Evolutionary conservation across 2,329 filamentous ascomycete species (phyloP), one percentile per base, ranked within the genome.

Genomic region (Ophiostoma perfectum): DNA sequence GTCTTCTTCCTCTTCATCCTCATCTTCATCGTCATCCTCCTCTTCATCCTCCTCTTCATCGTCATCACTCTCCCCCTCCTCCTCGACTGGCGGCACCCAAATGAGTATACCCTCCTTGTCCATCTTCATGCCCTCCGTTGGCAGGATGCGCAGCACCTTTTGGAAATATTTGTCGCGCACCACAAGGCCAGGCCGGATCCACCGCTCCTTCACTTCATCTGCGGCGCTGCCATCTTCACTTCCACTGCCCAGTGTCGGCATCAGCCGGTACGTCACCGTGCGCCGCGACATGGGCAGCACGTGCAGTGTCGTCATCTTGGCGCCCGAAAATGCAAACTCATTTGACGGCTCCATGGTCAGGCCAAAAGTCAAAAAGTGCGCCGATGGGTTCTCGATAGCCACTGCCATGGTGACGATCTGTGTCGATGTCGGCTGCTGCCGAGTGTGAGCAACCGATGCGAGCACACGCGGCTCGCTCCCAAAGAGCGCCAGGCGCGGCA

Each of bases 91-190:
- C 47, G 83, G 84, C 18, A 90, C 81, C 87, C 87, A 90, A 36
- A 90, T 75, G 72, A 88, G 74, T 36, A 90, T 75, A 0, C 87
- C 87, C 3, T 89, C 86, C 77, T 88, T 88, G 91, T 85, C 90
- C 88, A 92, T 64, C 69, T 73, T 71, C 77, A 83, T 69, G 94
- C 88, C 90, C 75, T 89, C 90, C 0, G 91, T 95, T 5, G 91
- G 88, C 70, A 93, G 86, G 44, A 97, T 88, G 70, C 90, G 88
- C 69, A 98, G 79, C 55, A 90, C 88, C 82, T 97, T 97, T 77
- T 96, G 93, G 77, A 97, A 98, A 75, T 97, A 96, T 74, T 90
- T 89, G 80, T 97, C 94, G 70, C 91, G 84, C 52, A 97, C 92
- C 70, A 89, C 86, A 70, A 97, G 80, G 44, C 85, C 85, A 2